These are phyloP conservation scores for Ophiostoma himal-ulmi DNA, from an alignment of 2,329 filamentous ascomycete species.

Conservation along the genomic window DNA sequence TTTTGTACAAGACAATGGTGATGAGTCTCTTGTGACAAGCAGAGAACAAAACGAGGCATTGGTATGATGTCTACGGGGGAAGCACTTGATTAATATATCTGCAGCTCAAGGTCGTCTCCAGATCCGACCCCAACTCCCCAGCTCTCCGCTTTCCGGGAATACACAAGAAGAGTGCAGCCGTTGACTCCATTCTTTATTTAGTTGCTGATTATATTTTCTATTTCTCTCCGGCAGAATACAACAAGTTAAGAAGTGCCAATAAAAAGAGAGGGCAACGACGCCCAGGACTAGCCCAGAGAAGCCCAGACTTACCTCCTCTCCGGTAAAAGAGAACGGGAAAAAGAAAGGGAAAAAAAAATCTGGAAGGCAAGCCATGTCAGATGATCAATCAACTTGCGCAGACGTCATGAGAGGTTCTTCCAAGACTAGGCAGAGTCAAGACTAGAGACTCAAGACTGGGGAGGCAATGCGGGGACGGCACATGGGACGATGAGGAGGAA, in stretches of 20 bases:
- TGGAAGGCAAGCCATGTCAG: background rate
- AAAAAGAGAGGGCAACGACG: background rate
- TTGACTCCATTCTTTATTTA: background rate
- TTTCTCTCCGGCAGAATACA: slow-evolving; percentile 4
- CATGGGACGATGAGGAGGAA: background rate
- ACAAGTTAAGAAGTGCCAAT: background rate
- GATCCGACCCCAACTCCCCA: background rate
- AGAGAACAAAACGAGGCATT: background rate
- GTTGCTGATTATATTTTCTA: background rate
- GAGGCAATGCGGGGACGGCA: slow-evolving; percentile 4
- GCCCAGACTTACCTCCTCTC: background rate
- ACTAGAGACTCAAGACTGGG: background rate
- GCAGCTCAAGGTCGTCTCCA: background rate
- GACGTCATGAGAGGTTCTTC: background rate
- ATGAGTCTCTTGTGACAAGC: background rate
- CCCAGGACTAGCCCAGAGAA: slow-evolving; percentile 1
- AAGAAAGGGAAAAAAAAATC: background rate
- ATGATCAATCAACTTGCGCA: background rate
- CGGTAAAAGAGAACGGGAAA: background rate
- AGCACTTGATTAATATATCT: background rate
- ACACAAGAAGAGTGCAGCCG: background rate
- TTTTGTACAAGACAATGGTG: background rate
- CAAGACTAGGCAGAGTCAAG: background rate
- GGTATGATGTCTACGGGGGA: background rate
- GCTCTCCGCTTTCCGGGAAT: slow-evolving; percentile 6